A percentile compares a stretch with the other conserved stretches of the same genome.
phyloP scores from a whole-genome alignment of 768 basidiomycete genomes.

The Mycena leptocephala region DNA sequence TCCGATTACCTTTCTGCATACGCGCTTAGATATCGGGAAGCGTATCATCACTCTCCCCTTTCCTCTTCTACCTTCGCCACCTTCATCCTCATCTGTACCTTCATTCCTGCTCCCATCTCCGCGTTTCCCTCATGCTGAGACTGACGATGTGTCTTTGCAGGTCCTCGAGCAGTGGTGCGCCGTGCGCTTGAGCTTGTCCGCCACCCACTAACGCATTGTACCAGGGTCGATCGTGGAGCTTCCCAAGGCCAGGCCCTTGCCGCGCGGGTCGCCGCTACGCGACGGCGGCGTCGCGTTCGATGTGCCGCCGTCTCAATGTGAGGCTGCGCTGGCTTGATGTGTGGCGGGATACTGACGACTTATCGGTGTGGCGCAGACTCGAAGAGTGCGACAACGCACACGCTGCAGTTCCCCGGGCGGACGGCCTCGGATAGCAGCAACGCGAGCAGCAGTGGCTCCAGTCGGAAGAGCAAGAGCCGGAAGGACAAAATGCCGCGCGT shows the following conservation, averaged over 20 bases:
- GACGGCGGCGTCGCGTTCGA: conserved; percentile 28
- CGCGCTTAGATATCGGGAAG: conserved; percentile 14
- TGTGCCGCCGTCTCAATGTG: conserved; percentile 7
- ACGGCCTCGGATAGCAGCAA: conserved; percentile 32
- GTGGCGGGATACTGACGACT: neutral
- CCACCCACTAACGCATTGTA: neutral
- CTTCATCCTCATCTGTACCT: neutral
- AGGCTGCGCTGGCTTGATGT: neutral
- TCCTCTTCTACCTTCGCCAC: neutral
- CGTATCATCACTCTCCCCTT: neutral
- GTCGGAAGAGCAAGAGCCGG: conserved; percentile 1
- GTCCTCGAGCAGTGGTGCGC: conserved; percentile 29
- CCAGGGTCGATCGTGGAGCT: neutral
- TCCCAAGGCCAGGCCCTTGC: neutral
- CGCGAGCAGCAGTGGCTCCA: conserved; percentile 25
- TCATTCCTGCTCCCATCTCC: neutral
- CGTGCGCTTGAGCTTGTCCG: neutral
- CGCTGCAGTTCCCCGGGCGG: conserved; percentile 21
- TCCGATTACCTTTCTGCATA: conserved; percentile 12
- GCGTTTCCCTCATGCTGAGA: conserved; percentile 16
- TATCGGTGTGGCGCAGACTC: conserved; percentile 10
- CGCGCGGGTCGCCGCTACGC: conserved; percentile 22
- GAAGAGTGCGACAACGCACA: neutral
- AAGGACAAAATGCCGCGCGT: neutral
- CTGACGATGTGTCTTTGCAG: conserved; percentile 19